Percentiles rank a stretch among this genome's conserved stretches.
Conservation (phyloP, 176 grass and related monocot species). For the Triticum aestivum region IWGSC_CS_RefSeq_v2.1 NC_057804.1:384815783-384816282, state of each 20-base stretch:
- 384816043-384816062: not conserved
- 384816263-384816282: not conserved
- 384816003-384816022: not conserved
- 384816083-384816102: not conserved
- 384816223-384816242: not conserved
- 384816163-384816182: too few species aligned
- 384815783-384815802: slow-evolving; percentile 69
- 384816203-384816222: not conserved
- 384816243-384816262: not conserved
- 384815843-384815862: not conserved
- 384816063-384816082: not conserved
- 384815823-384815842: slow-evolving; percentile 36
- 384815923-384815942: slow-evolving; percentile 32
- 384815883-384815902: slow-evolving; percentile 51
- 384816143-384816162: not conserved
- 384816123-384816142: not conserved
- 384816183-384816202: not conserved
- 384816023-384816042: not conserved
- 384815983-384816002: not conserved
- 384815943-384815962: slow-evolving; percentile 57
- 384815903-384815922: slow-evolving; percentile 54
- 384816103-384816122: not conserved
- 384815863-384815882: not conserved
- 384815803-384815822: slow-evolving; percentile 66
- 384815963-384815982: slow-evolving; percentile 40